These are phyloP conservation scores for Corrigiola litoralis DNA, from an alignment of 179 eudicot species.

Conservation along the genomic window DNA sequence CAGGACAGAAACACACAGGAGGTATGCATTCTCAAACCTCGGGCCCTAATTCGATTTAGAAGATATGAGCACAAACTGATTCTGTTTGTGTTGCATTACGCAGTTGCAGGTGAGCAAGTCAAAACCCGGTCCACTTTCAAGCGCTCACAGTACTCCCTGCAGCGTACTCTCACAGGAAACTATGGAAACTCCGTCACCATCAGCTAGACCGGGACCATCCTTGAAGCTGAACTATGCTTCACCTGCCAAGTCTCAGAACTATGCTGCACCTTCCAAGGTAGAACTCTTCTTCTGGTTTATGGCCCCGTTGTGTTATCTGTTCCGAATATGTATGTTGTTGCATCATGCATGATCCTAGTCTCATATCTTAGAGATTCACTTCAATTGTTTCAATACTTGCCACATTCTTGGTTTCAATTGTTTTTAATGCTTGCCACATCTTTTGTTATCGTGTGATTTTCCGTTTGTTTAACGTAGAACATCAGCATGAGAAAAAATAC, in stretches of 20 bases:
- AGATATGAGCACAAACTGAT: neutral
- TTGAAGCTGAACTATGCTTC: slow-evolving; percentile 16
- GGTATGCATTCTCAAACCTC: slow-evolving; percentile 25
- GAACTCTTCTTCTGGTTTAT: slow-evolving; percentile 62
- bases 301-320: no score
- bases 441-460: no score
- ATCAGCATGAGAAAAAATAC: no score
- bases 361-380: no score
- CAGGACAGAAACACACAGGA: slow-evolving; percentile 33
- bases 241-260: slow-evolving; percentile 13
- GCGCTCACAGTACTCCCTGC: slow-evolving; percentile 29
- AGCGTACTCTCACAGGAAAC: slow-evolving; percentile 19
- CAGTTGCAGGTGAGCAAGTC: slow-evolving; percentile 20
- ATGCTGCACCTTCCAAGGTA: slow-evolving; percentile 22
- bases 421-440: no score
- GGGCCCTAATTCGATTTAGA: neutral
- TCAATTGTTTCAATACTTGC: no score
- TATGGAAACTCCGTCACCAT: slow-evolving; percentile 4
- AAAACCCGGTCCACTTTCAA: slow-evolving; percentile 34
- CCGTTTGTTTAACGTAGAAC: no score
- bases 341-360: no score
- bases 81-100: neutral
- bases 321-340: no score
- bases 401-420: no score
- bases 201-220: slow-evolving; percentile 15